These are phyloP conservation scores for Miscanthus lutarioriparius DNA, from an alignment of 176 grass and related monocot species.

Conservation along the genomic window DNA sequence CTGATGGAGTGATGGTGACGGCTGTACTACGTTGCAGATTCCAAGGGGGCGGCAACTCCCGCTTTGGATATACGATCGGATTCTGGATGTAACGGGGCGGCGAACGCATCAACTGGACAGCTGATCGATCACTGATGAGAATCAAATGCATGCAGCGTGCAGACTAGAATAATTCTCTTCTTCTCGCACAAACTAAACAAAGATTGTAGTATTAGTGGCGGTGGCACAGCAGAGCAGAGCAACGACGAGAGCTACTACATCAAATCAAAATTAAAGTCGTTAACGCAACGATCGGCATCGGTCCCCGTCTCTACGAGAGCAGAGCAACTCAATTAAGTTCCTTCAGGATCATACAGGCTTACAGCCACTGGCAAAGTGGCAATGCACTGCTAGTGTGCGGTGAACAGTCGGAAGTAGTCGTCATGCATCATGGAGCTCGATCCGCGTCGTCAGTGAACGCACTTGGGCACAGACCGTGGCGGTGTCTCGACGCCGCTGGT, in stretches of 20 bases:
- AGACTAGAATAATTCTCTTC: not conserved
- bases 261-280: conserved; percentile 17
- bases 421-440: not conserved
- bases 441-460: not conserved
- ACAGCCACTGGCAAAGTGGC: not conserved
- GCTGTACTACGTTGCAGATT: conserved; percentile 14
- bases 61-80: conserved; percentile 39
- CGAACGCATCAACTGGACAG: not conserved
- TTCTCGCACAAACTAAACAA: not conserved
- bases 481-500: conserved; percentile 46
- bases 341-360: not conserved
- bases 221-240: not conserved
- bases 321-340: not conserved
- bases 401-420: not conserved
- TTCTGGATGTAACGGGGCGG: conserved; percentile 13
- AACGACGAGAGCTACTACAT: not conserved
- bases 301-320: conserved; percentile 32
- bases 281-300: not conserved
- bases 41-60: not conserved
- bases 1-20: conserved; percentile 7
- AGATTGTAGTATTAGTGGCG: not conserved
- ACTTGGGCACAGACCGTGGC: not conserved
- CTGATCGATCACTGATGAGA: not conserved
- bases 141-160: not conserved
- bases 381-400: not conserved